Evolutionary conservation across 169 alveolate genomes (phyloP).

Genomic region (Plasmodium coatneyi): DNA sequence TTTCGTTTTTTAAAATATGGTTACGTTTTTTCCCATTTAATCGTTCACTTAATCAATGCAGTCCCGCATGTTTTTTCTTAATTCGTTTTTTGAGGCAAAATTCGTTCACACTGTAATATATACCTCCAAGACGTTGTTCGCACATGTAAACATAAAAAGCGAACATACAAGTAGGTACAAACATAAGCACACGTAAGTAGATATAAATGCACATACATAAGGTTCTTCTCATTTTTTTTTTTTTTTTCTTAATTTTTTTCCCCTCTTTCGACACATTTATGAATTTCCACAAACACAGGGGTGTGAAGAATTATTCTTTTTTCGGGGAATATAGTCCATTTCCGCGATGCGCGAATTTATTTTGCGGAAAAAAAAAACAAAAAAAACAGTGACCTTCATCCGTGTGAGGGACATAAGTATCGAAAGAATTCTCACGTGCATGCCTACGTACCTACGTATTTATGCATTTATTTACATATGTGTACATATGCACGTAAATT

Average conservation of each 20-base stretch:
- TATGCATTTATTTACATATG: background rate
- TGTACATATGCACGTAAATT: background rate
- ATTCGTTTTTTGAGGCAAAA: background rate
- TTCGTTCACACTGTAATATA: background rate
- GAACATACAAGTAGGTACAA: background rate
- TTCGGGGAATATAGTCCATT: background rate
- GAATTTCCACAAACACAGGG: background rate
- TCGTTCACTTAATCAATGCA: background rate
- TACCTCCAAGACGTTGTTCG: background rate
- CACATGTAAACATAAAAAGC: background rate
- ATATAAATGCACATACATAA: background rate
- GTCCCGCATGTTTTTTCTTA: background rate
- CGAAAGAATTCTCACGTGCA: background rate
- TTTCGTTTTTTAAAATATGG: background rate
- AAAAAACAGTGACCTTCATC: background rate
- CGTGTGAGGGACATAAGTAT: background rate
- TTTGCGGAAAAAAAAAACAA: background rate
- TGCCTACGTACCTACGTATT: background rate
- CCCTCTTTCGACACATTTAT: background rate
- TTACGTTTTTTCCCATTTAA: background rate
- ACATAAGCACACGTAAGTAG: background rate
- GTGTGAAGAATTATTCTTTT: background rate
- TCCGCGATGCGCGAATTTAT: background rate
- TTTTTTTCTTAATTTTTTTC: no score
- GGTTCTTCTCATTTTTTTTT: background rate